phyloP scores from a whole-genome alignment of 1,284 basidiomycete species.

The Ganoderma multipileum region DNA sequence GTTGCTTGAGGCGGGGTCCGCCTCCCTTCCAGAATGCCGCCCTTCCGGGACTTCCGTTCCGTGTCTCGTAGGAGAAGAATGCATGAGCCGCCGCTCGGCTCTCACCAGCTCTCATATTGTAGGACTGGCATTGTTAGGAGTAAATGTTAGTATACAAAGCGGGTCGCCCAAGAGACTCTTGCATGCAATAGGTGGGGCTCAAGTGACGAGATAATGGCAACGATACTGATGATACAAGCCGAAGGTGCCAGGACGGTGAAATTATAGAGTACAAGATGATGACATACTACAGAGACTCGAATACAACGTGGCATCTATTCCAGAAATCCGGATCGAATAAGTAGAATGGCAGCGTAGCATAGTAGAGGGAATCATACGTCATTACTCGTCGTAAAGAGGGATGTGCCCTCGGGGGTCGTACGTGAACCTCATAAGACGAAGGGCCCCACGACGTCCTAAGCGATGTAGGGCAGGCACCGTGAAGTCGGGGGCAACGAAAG shows the following conservation, averaged over 20 bases:
- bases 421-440: not conserved
- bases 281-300: too few relatives aligned
- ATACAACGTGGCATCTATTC: slow-evolving; percentile 4
- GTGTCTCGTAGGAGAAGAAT: not conserved
- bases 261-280: not conserved
- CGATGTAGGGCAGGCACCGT: not conserved
- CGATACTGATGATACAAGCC: not conserved
- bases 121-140: too few relatives aligned
- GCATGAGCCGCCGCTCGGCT: too few relatives aligned
- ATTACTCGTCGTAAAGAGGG: not conserved
- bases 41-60: not conserved
- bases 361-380: not conserved
- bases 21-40: not conserved
- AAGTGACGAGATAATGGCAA: not conserved
- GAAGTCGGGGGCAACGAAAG: not conserved
- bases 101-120: too few relatives aligned
- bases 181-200: not conserved
- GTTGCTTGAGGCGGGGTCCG: not conserved
- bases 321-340: not conserved
- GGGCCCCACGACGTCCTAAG: not conserved
- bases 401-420: too few relatives aligned
- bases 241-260: not conserved
- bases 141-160: too few relatives aligned
- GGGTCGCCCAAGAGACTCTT: too few relatives aligned
- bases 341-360: not conserved